Evolutionary conservation across 306 rosid species (phyloP), one percentile per base, ranked within the genome.

Genomic region (Dalbergia oliveri): DNA sequence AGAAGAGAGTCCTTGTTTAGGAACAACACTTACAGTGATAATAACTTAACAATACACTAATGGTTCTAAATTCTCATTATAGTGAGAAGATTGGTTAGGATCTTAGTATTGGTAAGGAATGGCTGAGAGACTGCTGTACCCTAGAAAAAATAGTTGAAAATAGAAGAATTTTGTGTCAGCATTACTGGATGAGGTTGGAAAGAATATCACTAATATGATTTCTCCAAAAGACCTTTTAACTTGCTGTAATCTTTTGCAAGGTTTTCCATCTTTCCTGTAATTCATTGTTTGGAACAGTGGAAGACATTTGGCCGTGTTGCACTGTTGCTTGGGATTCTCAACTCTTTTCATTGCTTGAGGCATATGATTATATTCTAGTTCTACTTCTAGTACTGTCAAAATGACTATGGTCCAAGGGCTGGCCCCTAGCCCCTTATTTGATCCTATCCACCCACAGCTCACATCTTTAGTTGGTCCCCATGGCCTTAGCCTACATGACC

Each of bases 21-120:
- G 62, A 63, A 59, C 60, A 83, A 82, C 75, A 43, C 18, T 35
- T 19, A 51, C 49, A 66, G 69, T 44, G 81, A 76, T 47, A 39
- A 50, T 66, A 66, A 58, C 18, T 6, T 34, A 31, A 31, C 47
- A 4, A 15, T 18, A 58, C 62, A 66, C 16, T 58, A 39, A 79
- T 43, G 66, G 47, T 77, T 63, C 39, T 35, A 13, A 79, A 65
- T 41, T 72, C 61, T 21, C 53, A 34, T 54, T 57, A 23, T 51
- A 31, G 62, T 26, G 31, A 26, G 31, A 67, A 23, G 49, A 43
- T 39, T 9, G 13, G 41, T 45, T n/a, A 34, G 39, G 60, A 61
- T 82, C 43, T 66, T 37, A 47, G 15, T 80, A 3, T 3, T 56
- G 13, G 21, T 57, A 23, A 77, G 59, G 45, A 66, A 44, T 26